A percentile compares a stretch with the other conserved stretches of the same genome.
Evolutionary conservation across 1,284 basidiomycete species (phyloP).

Genomic region (Papiliotrema nemorosa): DNA sequence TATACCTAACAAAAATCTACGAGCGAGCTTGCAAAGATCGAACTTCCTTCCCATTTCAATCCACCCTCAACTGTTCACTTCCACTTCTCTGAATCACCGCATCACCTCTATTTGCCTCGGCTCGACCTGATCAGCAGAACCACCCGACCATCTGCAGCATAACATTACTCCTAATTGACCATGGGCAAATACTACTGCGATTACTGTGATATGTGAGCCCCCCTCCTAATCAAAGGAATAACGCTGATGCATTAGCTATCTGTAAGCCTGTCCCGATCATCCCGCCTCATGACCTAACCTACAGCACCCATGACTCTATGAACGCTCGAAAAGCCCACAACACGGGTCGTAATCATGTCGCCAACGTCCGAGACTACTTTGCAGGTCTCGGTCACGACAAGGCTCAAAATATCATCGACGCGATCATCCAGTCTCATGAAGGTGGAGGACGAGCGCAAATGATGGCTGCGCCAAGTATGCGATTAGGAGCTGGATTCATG

Average conservation of each 20-base stretch:
- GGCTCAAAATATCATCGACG: slow-evolving; percentile 93
- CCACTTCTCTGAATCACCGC: too few species aligned
- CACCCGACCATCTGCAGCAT: too few species aligned
- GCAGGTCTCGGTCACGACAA: slow-evolving; percentile 92
- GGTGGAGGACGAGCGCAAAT: slow-evolving; percentile 47
- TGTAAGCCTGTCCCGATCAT: slow-evolving; percentile 7
- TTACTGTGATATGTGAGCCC: slow-evolving; percentile 52
- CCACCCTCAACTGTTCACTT: too few species aligned
- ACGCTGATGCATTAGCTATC: slow-evolving; percentile 11
- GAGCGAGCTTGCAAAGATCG: too few species aligned
- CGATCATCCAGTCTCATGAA: slow-evolving; percentile 88
- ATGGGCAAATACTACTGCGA: slow-evolving; percentile 61
- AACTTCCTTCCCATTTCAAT: too few species aligned
- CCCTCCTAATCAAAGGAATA: neutral
- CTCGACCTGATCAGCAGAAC: too few species aligned
- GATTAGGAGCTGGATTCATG: slow-evolving; percentile 43
- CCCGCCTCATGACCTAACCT: too few species aligned
- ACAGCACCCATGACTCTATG: slow-evolving; percentile 40
- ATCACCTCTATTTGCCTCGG: too few species aligned
- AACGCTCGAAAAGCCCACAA: slow-evolving; percentile 94
- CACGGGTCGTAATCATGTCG: slow-evolving; percentile 90
- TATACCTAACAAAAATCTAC: too few species aligned
- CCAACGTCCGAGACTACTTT: slow-evolving; percentile 97
- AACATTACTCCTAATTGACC: too few species aligned
- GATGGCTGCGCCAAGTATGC: slow-evolving; percentile 69